phyloP scores from a whole-genome alignment of 805 yeast genomes.

The Starmera caribaea region DNA sequence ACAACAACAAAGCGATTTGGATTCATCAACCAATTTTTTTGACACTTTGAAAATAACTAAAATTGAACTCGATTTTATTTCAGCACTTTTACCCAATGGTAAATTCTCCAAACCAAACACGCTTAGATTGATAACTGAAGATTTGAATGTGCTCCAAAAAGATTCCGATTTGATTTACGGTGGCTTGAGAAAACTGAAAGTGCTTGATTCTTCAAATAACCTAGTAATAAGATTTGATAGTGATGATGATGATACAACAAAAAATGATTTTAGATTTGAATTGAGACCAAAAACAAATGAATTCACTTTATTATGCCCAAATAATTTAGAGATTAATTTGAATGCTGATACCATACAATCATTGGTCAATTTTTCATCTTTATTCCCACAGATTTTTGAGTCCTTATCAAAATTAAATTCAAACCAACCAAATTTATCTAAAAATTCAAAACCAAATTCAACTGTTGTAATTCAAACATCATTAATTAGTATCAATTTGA shows the following conservation, averaged over 20 bases:
- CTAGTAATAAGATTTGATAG: conserved; percentile 20
- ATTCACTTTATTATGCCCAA: conserved; percentile 34
- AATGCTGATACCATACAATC: conserved; percentile 14
- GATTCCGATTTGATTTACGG: conserved; percentile 36
- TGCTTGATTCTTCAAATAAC: conserved; percentile 16
- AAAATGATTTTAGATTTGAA: conserved; percentile 48
- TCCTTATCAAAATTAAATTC: conserved; percentile 11
- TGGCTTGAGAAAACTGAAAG: conserved; percentile 28
- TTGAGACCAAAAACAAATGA: conserved; percentile 24
- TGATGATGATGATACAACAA: conserved; percentile 10
- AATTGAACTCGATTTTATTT: conserved; percentile 33
- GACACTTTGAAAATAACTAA: conserved; percentile 28
- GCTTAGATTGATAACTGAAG: conserved; percentile 18
- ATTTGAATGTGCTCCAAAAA: conserved; percentile 33
- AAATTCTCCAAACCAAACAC: conserved; percentile 27
- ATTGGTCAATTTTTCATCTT: conserved; percentile 20
- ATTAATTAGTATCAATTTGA: conserved; percentile 4
- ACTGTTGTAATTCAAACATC: conserved; percentile 14
- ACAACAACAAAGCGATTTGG: no score
- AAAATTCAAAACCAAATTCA: conserved; percentile 1
- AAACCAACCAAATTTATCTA: neutral
- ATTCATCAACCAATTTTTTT: conserved; percentile 15
- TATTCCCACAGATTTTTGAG: conserved; percentile 18
- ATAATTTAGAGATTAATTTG: conserved; percentile 21
- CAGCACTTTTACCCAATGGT: conserved; percentile 35